Evolutionary conservation across 192 early-diverging fungal species (phyloP).

Genomic region (Rhizophagus clarus): DNA sequence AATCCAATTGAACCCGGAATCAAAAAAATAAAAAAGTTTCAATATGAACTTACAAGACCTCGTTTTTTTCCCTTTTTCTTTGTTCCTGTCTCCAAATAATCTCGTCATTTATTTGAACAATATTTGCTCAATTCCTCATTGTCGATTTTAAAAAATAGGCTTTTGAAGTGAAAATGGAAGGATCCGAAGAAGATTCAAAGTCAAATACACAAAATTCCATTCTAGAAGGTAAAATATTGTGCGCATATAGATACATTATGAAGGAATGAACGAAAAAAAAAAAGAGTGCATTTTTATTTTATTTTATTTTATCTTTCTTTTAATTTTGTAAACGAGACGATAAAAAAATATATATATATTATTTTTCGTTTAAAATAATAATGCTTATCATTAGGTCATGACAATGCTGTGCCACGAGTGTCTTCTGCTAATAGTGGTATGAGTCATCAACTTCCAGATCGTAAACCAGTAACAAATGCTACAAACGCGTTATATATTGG

Average conservation of each 20-base stretch:
- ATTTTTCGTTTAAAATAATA: not conserved
- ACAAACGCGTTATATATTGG: conserved; percentile 48
- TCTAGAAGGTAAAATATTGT: conserved; percentile 26
- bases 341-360: not conserved
- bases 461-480: conserved; percentile 33
- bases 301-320: not conserved
- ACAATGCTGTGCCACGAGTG: conserved; percentile 21
- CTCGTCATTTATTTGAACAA: conserved; percentile 11
- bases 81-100: conserved; percentile 12
- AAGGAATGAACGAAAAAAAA: not conserved
- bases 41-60: conserved; percentile 16
- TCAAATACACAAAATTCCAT: not conserved
- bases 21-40: conserved; percentile 7
- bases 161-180: conserved; percentile 16
- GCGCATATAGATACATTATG: not conserved
- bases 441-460: conserved; percentile 22
- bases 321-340: not conserved
- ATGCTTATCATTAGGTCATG: conserved; percentile 3
- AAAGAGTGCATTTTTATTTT: too few relatives aligned
- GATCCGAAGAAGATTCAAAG: conserved; percentile 10
- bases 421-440: conserved; percentile 18
- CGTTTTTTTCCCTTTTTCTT: conserved; percentile 14
- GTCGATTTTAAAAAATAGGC: conserved; percentile 14
- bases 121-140: conserved; percentile 6
- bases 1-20: conserved; percentile 2